Base-by-base conservation (phyloP, 495 filamentous ascomycete species). In the Penicillium fimorum region DNA sequence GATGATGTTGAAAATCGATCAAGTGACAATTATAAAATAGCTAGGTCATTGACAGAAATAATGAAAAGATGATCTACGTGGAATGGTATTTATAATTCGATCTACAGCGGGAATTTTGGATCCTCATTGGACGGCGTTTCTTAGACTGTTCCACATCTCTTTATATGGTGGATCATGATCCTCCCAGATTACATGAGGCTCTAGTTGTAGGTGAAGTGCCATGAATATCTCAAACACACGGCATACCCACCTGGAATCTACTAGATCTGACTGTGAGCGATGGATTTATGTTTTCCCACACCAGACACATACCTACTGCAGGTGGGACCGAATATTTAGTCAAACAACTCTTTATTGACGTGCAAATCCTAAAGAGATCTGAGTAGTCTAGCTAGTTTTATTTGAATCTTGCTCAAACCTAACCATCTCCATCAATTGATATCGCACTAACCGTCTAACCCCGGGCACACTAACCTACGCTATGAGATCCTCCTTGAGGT, bases 301-400 rank as follows among this genome's bases (percentile, higher is more conserved):
- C n/a, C n/a, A 13, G 15, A 22, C 2, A 35, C 8, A 15, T 15
- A 17, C 2, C 33, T 37, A 37, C 33, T 12, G n/a, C n/a, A n/a
- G n/a, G n/a, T n/a, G 12, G 13, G 33, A n/a, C 13, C 5, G 12
- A 15, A n/a, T 35, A 20, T 51, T 29, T 53, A 44, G 29, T 40
- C 27, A 22, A 53, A 45, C 12, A 32, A 53, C 50, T 53, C 50
- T 44, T 5, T 22, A 53, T 53, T 53, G 40, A 44, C 40, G 25
- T 7, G 50, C 50, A 53, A 41, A 53, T n/a, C 49, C 11, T 37
- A 30, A 33, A 22, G 18, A 33, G 50, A 33, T 33, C 40, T 53
- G 40, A 53, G 50, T 11, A 9, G 38, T 33, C 50, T 45, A 53
- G 40, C 50, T 44, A 35, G 5, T 47, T 29, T 12, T 29, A 12